Evolutionary conservation across 2,329 filamentous ascomycete genomes (phyloP), one percentile per base, ranked within the genome.

Genomic region (Dryadomyces quercivorus): DNA sequence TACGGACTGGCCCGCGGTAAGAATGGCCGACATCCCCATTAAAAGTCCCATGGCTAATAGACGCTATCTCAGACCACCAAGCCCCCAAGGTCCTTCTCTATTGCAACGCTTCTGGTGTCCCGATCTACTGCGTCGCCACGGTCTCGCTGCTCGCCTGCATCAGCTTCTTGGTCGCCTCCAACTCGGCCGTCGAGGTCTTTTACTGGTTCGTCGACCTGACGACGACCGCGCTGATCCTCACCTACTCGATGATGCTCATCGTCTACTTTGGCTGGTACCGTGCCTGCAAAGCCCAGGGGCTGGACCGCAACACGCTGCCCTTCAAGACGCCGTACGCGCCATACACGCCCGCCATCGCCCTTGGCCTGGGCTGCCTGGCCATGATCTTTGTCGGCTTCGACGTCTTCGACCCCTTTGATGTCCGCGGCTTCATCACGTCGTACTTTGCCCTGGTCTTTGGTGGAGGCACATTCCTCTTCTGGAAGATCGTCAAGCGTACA

Each of bases 401-500:
- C 7, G 66, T 72, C 0, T 78, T 78, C 61, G 10, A n/a, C 16
- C 58, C 59, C 1, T 82, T 80, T 73, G 64, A 67, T 21, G 67
- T 71, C n/a, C 67, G 72, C 4, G 68, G 61, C 21, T 75, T 77
- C 63, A 69, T 76, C 63, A 66, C 71, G n/a, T 76, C 76, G 67
- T 81, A 81, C 65, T 75, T 74, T 26, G 79, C 80, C 75, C 67
- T 77, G 56, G 64, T 80, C 15, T 63, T 82, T 43, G 73, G 74
- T 0, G 71, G 73, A 8, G 61, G 77, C 45, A 67, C 79, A 40
- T 85, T 76, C 63, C 54, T 75, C 18, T 70, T 72, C 61, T 86
- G 81, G 78, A 87, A 87, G 67, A 10, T 85, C 1, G 20, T 80
- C 63, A 79, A 81, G 69, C 71, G 34, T 77, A 74, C 69, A 16